These are phyloP conservation scores for Funneliformis caledonium DNA, from an alignment of 371 early-diverging fungal species.

Conservation along the genomic window DNA sequence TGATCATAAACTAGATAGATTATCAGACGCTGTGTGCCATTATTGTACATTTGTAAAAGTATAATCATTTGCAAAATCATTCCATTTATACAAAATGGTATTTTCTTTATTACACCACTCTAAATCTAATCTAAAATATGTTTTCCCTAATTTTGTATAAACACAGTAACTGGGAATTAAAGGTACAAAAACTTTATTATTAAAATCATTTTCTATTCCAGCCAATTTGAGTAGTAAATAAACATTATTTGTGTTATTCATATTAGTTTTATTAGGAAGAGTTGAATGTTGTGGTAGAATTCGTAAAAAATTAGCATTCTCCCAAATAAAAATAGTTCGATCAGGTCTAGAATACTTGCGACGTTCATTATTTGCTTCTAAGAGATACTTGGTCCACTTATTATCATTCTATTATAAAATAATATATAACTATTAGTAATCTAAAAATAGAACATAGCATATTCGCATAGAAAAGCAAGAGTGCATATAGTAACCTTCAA, in stretches of 20 bases:
- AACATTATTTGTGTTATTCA: background rate
- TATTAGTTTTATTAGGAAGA: background rate
- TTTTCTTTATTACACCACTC: background rate
- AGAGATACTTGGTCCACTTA: background rate
- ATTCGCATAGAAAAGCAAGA: background rate
- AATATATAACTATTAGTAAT: background rate
- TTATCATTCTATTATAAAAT: background rate
- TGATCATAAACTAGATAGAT: background rate
- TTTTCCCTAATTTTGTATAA: background rate
- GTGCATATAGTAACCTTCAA: background rate
- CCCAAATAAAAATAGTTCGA: background rate
- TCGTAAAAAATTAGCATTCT: background rate
- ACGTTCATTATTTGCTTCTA: background rate
- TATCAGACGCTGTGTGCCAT: background rate
- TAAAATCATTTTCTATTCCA: background rate
- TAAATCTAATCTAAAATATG: background rate
- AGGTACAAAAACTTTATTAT: slow-evolving; percentile 9
- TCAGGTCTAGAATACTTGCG: background rate
- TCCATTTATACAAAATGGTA: background rate
- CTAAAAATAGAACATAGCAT: background rate
- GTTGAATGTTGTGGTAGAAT: background rate
- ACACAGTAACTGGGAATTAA: background rate
- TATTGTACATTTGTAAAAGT: background rate
- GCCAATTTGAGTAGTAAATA: background rate
- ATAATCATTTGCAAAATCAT: background rate